Evolutionary conservation across 2,329 filamentous ascomycete genomes (phyloP), one percentile per base, ranked within the genome.

Genomic region (Curvularia sp.): DNA sequence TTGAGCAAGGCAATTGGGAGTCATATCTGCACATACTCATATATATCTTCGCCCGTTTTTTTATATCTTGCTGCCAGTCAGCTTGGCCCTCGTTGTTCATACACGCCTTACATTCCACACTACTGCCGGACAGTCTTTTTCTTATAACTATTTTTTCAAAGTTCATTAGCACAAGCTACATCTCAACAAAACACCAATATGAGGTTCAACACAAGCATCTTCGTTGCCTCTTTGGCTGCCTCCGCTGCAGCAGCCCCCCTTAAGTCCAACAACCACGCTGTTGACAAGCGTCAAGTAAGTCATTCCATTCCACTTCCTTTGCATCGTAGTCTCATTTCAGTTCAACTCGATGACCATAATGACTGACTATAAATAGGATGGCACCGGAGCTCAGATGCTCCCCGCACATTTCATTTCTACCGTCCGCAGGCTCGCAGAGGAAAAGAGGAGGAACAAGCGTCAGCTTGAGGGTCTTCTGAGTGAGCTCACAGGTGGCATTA

Each of bases 101-200:
- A 38, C 51, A 42, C 47, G 8, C 44, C 63, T 57, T 43, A 55
- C 60, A 51, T 48, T 46, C 18, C 22, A 63, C 26, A 26, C 38
- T 42, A 64, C 71, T 75, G 72, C 71, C 60, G 72, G 53, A 55
- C 72, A 72, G 72, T 56, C 44, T 42, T 22, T n/a, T 67, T 48
- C 20, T 15, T 49, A 35, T n/a, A 10, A n/a, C 8, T 49, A 46
- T 49, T n/a, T 51, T 43, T 43, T 44, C 30, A 13, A 48, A 22
- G 26, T 2, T 1, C 9, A 44, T 10, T 13, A 44, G 13, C 12
- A 30, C n/a, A 18, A 39, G 35, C 48, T 51, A 22, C 22, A 49
- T 50, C 41, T 53, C 20, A 41, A 38, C 35, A 6, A 50, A 18
- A 20, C 7, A 39, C 38, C 61, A 71, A 55, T 4, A 75, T 75